phyloP scores from a whole-genome alignment of 2,329 filamentous ascomycete genomes.

The Fusarium sp. region DNA sequence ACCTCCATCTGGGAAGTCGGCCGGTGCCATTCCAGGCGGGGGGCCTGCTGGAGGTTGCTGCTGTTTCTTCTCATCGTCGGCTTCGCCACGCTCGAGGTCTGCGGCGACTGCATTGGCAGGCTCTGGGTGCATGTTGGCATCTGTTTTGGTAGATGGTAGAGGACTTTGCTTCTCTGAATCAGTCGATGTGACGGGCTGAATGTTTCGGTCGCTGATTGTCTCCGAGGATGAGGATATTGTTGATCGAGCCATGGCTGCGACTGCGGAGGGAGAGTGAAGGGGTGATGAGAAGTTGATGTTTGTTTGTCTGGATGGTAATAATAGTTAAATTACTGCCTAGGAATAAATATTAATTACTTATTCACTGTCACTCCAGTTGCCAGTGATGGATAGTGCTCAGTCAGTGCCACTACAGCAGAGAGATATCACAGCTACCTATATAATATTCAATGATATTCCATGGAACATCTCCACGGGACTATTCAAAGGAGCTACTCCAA shows the following conservation, averaged over 20 bases:
- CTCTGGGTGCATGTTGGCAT: constrained; percentile 44
- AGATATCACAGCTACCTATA: background rate
- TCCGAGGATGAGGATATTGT: constrained; percentile 45
- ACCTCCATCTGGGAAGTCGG: constrained; percentile 72
- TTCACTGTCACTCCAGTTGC: background rate
- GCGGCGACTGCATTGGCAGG: constrained; percentile 48
- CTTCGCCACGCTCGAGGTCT: constrained; percentile 44
- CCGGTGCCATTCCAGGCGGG: constrained; percentile 56
- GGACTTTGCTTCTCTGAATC: constrained; percentile 26
- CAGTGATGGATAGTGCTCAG: background rate
- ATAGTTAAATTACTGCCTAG: background rate
- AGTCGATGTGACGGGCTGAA: constrained; percentile 12
- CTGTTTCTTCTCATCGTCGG: constrained; percentile 26
- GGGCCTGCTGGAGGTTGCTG: constrained; percentile 33
- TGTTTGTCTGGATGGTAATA: background rate
- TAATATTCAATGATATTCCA: background rate
- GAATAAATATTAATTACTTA: background rate
- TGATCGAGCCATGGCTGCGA: constrained; percentile 42
- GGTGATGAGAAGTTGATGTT: background rate
- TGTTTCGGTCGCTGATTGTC: constrained; percentile 43
- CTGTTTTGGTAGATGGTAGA: constrained; percentile 26
- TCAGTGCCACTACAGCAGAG: background rate
- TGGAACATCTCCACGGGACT: background rate
- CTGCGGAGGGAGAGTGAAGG: background rate
- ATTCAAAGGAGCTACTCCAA: background rate